Percentiles rank a stretch among this genome's conserved stretches.
Conservation (phyloP, 768 basidiomycete species). For the Trametes cinnabarina region DNA sequence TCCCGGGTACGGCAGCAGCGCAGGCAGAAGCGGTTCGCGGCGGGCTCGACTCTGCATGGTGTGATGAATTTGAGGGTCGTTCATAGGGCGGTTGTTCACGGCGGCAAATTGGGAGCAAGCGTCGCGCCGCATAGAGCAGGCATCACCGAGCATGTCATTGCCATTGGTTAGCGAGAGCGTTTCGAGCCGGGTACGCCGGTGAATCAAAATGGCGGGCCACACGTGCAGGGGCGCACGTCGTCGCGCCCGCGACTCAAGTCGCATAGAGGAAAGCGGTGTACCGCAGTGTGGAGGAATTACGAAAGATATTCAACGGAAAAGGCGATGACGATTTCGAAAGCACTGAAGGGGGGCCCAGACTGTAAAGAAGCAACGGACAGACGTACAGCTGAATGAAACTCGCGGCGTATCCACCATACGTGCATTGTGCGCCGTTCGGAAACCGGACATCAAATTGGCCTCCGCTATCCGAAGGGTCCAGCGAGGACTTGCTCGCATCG, state of each 20-base stretch:
- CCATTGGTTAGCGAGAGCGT: not conserved
- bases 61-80: not conserved
- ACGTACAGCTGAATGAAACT: slow-evolving; percentile 53
- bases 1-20: slow-evolving; percentile 42
- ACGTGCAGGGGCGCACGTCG: slow-evolving; percentile 5
- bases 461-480: slow-evolving; percentile 37
- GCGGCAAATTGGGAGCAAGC: not conserved
- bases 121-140: not conserved
- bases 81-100: not conserved
- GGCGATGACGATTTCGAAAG: not conserved
- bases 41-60: slow-evolving; percentile 43
- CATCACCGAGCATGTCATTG: not conserved
- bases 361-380: not conserved
- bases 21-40: slow-evolving; percentile 45
- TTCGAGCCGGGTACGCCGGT: not conserved
- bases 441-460: slow-evolving; percentile 52
- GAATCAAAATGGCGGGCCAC: slow-evolving; percentile 2
- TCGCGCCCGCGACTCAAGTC: not conserved
- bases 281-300: not conserved
- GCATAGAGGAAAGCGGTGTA: slow-evolving; percentile 3
- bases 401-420: slow-evolving; percentile 48
- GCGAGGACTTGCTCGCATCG: slow-evolving; percentile 32
- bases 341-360: slow-evolving; percentile 1
- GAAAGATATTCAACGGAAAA: not conserved
- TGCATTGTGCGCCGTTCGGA: slow-evolving; percentile 53